phyloP scores from a whole-genome alignment of 192 early-diverging fungal species.

The Lobosporangium transversale region DNA sequence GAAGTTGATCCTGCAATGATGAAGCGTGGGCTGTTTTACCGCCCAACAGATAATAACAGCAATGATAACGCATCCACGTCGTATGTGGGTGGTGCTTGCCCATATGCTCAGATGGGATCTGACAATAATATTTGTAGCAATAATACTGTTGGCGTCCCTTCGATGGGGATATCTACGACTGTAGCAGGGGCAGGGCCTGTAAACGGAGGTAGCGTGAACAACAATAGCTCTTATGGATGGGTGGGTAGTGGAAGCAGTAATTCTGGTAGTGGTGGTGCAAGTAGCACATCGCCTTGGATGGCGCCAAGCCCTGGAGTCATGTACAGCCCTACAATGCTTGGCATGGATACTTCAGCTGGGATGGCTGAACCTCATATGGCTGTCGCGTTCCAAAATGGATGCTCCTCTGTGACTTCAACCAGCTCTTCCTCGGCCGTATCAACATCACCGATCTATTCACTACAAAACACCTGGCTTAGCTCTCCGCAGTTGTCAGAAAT shows the following conservation, averaged over 20 bases:
- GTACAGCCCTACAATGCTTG: slow-evolving; percentile 21
- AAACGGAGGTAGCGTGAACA: not conserved
- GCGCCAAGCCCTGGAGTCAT: slow-evolving; percentile 13
- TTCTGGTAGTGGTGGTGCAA: not conserved
- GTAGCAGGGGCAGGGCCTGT: not conserved
- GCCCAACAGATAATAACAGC: slow-evolving; percentile 7
- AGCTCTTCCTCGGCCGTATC: slow-evolving; percentile 4
- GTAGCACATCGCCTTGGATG: slow-evolving; percentile 31
- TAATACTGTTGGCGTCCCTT: no score
- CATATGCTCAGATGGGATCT: no score
- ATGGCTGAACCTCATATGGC: slow-evolving; percentile 13
- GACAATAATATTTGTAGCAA: not conserved
- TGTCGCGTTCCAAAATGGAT: slow-evolving; percentile 17
- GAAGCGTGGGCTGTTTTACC: slow-evolving; percentile 22
- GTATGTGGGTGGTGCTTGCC: no score
- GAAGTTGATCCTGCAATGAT: slow-evolving; percentile 13
- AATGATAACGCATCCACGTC: not conserved
- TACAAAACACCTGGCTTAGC: slow-evolving; percentile 31
- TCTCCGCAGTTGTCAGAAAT: slow-evolving; percentile 37
- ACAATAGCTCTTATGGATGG: not conserved
- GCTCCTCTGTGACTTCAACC: slow-evolving; percentile 7
- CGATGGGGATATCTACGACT: no score
- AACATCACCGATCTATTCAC: slow-evolving; percentile 28
- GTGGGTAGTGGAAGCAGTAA: no score
- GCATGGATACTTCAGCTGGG: slow-evolving; percentile 20